A percentile compares a stretch with the other conserved stretches of the same genome.
These are phyloP conservation scores for Chlorella sp. DNA, from an alignment of 139 green algal species.

Conservation along the genomic window DNA sequence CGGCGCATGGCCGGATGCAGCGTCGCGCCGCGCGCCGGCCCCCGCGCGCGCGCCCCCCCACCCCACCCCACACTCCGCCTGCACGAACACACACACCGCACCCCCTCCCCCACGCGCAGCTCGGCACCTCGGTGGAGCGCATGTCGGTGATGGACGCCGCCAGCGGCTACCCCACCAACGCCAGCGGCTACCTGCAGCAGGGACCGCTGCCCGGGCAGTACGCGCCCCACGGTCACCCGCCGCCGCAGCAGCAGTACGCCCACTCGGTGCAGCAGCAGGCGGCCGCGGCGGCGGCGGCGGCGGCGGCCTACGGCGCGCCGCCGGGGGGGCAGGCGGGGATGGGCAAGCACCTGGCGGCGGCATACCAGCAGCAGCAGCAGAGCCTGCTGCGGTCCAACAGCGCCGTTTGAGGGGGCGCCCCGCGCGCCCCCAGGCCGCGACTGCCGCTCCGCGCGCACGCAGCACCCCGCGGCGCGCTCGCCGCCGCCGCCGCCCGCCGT, in stretches of 20 bases:
- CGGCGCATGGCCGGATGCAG: too few relatives aligned
- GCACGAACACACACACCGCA: too few relatives aligned
- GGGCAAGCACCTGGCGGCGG: neutral
- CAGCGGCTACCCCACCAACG: constrained; percentile 37
- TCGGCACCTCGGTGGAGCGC: constrained; percentile 43
- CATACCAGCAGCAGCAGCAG: constrained; percentile 5
- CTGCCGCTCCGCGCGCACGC: too few relatives aligned
- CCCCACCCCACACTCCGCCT: too few relatives aligned
- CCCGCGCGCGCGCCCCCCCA: too few relatives aligned
- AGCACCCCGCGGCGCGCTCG: too few relatives aligned
- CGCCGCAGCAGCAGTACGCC: neutral
- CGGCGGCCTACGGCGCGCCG: neutral
- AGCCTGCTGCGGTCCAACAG: constrained; percentile 23
- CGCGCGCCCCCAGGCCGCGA: too few relatives aligned
- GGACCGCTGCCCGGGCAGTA: neutral
- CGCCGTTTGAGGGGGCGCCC: constrained; percentile 8
- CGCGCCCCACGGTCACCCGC: neutral
- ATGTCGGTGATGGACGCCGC: constrained; percentile 46
- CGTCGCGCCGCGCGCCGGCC: too few relatives aligned
- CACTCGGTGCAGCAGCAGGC: neutral
- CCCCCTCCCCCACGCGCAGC: constrained; percentile 12
- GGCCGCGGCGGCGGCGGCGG: too few relatives aligned
- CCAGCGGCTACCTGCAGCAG: constrained; percentile 35
- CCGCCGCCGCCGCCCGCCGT: too few relatives aligned
- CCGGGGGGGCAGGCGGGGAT: neutral